Evolutionary conservation across 148 eudicot species (phyloP), one percentile per base, ranked within the genome.

Genomic region (Cornus suecica): DNA sequence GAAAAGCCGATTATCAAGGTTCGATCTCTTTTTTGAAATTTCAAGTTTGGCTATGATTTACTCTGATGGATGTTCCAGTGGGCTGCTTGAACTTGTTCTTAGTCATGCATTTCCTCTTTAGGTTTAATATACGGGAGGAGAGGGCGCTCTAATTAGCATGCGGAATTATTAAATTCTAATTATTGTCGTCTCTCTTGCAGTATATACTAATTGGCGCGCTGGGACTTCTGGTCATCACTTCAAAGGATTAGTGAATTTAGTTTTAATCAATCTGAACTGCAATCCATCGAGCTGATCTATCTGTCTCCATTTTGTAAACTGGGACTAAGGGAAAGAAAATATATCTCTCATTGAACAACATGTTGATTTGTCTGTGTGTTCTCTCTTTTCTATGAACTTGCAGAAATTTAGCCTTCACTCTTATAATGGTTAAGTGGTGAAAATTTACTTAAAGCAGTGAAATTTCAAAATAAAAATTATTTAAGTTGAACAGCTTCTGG

Each of bases 1-100:
- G 90, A 88, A 42, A 83, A 87, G 54, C 94, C 94, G 73, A 42
- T 85, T 32, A 79, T 85, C 15, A 85, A 85, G 87, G 87, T 84
- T 66, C 70, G 68, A 32, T 16, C 24, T 16, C 24, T 65, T 29
- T 79, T 51, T 61, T 4, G 8, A 13, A 2, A 20, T 58, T 5
- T 16, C 3, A 16, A 14, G 54, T 13, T 48, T 48, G 54, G 18
- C 20, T 6, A 48, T 48, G 54, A 48, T 48, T 48, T 48, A 13
- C 7, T 48, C 20, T 48, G 54, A 14, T 48, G 20, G 20, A 48
- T 11, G 54, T 48, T 48, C 15, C 20, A 48, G 7, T 11, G 13
- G 1, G 54, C 3, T 48, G 54, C 54, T 48, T 18, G 15, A 16
- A 48, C 13, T 13, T 48, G 54, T 3, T 48, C 42, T 18, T 25